Evolutionary conservation across 352 stramenopile species (phyloP), one percentile per base, ranked within the genome.

Genomic region (Phytophthora pistaciae): DNA sequence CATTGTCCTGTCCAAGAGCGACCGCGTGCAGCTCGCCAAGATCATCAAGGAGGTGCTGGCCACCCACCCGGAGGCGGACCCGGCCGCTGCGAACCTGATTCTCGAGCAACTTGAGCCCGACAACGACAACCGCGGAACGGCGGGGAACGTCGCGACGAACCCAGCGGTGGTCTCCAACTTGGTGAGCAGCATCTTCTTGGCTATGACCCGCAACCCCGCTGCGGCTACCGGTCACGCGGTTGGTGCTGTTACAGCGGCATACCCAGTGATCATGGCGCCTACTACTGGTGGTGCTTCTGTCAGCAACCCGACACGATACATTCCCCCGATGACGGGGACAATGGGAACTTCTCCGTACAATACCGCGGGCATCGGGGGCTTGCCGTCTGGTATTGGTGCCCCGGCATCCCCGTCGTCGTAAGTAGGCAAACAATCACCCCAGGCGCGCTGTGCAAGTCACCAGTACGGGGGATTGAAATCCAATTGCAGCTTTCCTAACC

Each of bases 1-100:
- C 36, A 72, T 74, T 10, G 0, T 53, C 16, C 11, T 71, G 7
- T 74, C 59, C 3, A 66, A 49, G 27, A 60, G 31, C 27, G 64
- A 78, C 38, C 70, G 60, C 20, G 50, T 71, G 49, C 23, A 59
- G 27, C 60, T 74, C 14, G 66, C 70, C 3, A 14, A 68, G 14
- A 66, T 3, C 4, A 55, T 77, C 48, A 59, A 73, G 56, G 42
- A 69, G 5, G 63, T 70, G 58, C 6, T 74, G 56, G 10, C 31
- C 5, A 64, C 54, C 33, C 38, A 42, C 20, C 59, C 40, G 31
- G 59, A 72, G 10, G 23, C 29, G 0, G 54, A 55, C 20, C 2
- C 14, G 20, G 31, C 25, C 14, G 46, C 23, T 7, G 23, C 38
- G 14, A 27, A 52, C 8, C n/a, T 27, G 46, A 13, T 52, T 7